These are phyloP conservation scores for Exserohilum turcica DNA, from an alignment of 2,329 filamentous ascomycete genomes.

Conservation along the genomic window DNA sequence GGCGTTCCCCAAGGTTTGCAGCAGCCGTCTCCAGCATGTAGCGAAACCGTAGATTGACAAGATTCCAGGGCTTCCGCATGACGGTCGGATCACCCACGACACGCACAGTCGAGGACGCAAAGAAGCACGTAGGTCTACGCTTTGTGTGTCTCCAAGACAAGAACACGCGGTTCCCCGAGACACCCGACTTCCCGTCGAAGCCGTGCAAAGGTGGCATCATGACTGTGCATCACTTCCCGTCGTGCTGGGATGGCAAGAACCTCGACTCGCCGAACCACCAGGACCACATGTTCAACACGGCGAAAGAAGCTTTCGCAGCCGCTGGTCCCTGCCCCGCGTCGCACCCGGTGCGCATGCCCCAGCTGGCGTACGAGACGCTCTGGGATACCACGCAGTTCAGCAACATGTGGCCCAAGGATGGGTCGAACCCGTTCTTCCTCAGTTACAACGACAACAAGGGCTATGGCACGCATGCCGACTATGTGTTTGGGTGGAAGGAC, in stretches of 20 bases:
- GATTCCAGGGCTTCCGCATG: slow-evolving; percentile 39
- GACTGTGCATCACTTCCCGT: slow-evolving; percentile 30
- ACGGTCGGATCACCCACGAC: slow-evolving; percentile 40
- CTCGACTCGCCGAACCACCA: slow-evolving; percentile 61
- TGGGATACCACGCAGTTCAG: slow-evolving; percentile 37
- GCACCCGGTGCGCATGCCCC: slow-evolving; percentile 39
- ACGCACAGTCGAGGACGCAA: slow-evolving; percentile 10
- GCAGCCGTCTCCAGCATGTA: neutral
- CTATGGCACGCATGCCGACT: slow-evolving; percentile 39
- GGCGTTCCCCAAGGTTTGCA: slow-evolving; percentile 30
- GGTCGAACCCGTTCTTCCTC: slow-evolving; percentile 35
- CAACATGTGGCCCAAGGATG: slow-evolving; percentile 35
- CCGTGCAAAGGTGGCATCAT: slow-evolving; percentile 11
- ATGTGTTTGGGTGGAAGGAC: slow-evolving; percentile 39
- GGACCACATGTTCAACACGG: slow-evolving; percentile 49
- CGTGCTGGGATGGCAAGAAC: slow-evolving; percentile 56
- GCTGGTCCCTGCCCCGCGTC: slow-evolving; percentile 33
- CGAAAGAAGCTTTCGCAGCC: slow-evolving; percentile 25
- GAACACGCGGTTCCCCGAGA: slow-evolving; percentile 27
- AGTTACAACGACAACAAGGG: slow-evolving; percentile 33
- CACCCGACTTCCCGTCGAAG: slow-evolving; percentile 13
- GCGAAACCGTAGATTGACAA: neutral
- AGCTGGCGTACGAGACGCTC: slow-evolving; percentile 40
- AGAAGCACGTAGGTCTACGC: slow-evolving; percentile 5
- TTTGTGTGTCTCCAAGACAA: slow-evolving; percentile 20